Base-by-base conservation (phyloP, 768 basidiomycete genomes). In the Psilocybe tampanensis region DNA sequence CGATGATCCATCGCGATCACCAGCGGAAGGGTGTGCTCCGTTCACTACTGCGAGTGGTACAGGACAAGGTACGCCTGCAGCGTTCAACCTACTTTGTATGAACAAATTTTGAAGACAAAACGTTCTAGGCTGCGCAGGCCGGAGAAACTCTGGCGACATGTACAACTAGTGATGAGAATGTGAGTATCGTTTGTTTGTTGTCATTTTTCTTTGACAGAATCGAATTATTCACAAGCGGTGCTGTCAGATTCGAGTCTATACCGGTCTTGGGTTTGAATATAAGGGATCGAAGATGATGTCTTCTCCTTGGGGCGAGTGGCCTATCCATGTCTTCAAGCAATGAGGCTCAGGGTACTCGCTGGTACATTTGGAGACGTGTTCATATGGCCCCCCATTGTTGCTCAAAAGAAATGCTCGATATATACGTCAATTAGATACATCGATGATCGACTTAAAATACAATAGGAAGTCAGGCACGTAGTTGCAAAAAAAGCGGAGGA, bases 241-340 rank as follows among this genome's bases (percentile, higher is more conserved):
- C n/a, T 22, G 41, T n/a, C 42, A 70, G 69, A 60, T 70, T 49
- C 52, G 55, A 13, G 62, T 70, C 17, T 70, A 70, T 52, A 55
- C 62, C 18, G 47, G 57, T 13, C 58, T 62, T 22, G 66, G 64
- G 17, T 67, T 68, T 48, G 60, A 55, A 29, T 54, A 60, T 18
- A 63, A 61, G 39, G 67, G 64, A n/a, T 61, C 59, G 22, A 66
- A 43, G 12, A 60, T 47, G 34, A 68, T 70, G 56, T 57, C 62
- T 36, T 68, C 67, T 4, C 62, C 64, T 19, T 63, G 66, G 62
- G 69, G 69, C 29, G 62, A 70, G 47, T 70, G 69, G 69, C 66
- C 69, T 11, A 57, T 67, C 19, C 64, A 68, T 48, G 55, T 66
- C 24, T 65, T 70, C 44, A 60, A 58, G 32, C 53, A 64, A 47